These are phyloP conservation scores for Spathaspora girioi DNA, from an alignment of 805 yeast species.

Conservation along the genomic window DNA sequence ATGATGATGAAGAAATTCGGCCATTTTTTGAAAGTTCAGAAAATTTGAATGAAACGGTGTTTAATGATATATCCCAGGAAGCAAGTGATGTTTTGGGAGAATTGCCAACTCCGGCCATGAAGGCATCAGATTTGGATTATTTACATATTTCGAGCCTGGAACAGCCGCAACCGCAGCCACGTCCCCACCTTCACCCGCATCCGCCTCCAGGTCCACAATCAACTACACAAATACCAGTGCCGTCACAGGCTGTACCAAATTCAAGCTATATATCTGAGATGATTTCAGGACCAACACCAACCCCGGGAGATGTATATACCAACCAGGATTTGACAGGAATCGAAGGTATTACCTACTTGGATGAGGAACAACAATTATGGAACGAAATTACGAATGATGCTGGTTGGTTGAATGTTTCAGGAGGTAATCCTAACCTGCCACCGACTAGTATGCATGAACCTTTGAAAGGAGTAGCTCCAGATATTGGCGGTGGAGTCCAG, in stretches of 20 bases:
- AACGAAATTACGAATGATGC: constrained; percentile 75
- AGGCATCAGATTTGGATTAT: constrained; percentile 19
- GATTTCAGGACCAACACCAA: neutral
- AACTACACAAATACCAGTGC: neutral
- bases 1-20: constrained; percentile 41
- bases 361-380: constrained; percentile 58
- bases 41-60: neutral
- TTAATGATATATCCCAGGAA: constrained; percentile 1
- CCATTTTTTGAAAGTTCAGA: neutral
- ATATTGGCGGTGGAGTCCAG: neutral
- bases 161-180: neutral
- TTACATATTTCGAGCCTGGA: constrained; percentile 14
- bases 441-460: neutral
- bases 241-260: constrained; percentile 1
- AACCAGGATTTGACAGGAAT: constrained; percentile 38
- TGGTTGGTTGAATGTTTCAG: constrained; percentile 54
- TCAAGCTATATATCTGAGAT: neutral
- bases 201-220: constrained; percentile 1
- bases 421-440: constrained; percentile 2
- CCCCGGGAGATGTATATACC: constrained; percentile 28
- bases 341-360: constrained; percentile 39
- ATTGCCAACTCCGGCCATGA: constrained; percentile 2
- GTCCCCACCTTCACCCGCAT: constrained; percentile 5
- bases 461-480: neutral
- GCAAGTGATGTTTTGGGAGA: neutral